Evolutionary conservation across 768 basidiomycete genomes (phyloP), one percentile per base, ranked within the genome.

Genomic region (Dictyophora rubrovolvata): DNA sequence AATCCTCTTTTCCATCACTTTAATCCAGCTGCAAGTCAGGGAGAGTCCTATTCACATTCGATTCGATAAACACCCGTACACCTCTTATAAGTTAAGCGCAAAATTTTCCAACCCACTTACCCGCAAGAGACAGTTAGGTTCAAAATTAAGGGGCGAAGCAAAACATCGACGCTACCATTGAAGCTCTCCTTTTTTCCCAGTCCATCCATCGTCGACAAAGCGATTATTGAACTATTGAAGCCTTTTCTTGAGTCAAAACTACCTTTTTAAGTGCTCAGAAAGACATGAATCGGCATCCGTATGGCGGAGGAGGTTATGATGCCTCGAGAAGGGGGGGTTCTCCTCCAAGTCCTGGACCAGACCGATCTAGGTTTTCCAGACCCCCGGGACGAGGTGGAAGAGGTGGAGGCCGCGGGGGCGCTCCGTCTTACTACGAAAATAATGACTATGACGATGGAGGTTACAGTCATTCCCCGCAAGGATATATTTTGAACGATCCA

Each of bases 201-300:
- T 48, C 49, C 57, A 59, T 59, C 57, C 57, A 50, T 51, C 50
- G 28, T 18, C 50, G 11, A 59, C 22, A 34, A 23, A 35, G 23
- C 57, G 28, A 59, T n/a, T 35, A 52, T 20, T 59, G 57, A 59
- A 51, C 57, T 48, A 36, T 34, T 51, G 42, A 50, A 53, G 57
- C 52, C 34, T n/a, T 20, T 17, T 7, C 51, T 37, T 48, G 14
- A 51, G 35, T 59, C 35, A 52, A 51, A 51, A 51, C 49, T 36
- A 59, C 50, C 53, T 52, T 53, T 48, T 21, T 52, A 54, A 60
- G 54, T 50, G 42, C 53, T 36, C 11, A 68, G 69, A 69, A 70
- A 60, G 67, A 63, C 57, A 92, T 93, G 89, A 89, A 90, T 73
- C 87, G 89, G 68, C 89, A 92, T 80, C 90, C 90, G 22, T 93